Base-by-base conservation (phyloP, 306 rosid genomes). In the Malus sieversii region DNA sequence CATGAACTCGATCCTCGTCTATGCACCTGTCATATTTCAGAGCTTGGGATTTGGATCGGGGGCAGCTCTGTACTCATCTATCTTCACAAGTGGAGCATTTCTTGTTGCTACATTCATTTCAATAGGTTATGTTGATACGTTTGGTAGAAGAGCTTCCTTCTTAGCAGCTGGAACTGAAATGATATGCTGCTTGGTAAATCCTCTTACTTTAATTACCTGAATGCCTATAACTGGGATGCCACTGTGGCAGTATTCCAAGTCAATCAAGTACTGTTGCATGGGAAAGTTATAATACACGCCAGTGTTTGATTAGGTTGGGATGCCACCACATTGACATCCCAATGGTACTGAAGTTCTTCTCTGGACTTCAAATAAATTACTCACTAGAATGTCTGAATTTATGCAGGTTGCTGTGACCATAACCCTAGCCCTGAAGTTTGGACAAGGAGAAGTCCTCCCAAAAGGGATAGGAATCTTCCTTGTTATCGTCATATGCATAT, bases 11-110 rank as follows among this genome's bases (percentile, higher is more conserved):
- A 96, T 96, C 58, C 97, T 96, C 79, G 92, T 96, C 85, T 96
- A 96, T 67, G 99, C 99, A 6, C 99, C 99, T 1, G 99, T 96
- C 76, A 90, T 96, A 45, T 96, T 96, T 51, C 98, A 96, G 83
- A 96, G 97, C 76, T 69, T 96, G 78, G 99, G 99, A 16, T 92
- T 92, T 42, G 99, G 99, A 35, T 82, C 91, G 1, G 90, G 80
- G 33, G 94, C 98, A n/a, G 57, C 99, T 19, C 82, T 96, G 6
- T 87, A 84, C 77, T 92, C 99, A 20, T 92, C 98, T 10, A 82
- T 86, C 62, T 83, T 96, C 30, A 96, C 96, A 71, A 89, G 96
- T 38, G 92, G 89, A 32, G 98, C 97, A 6, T 89, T 92, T 61
- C 94, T 96, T 59, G 69, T 85, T 76, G 99, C 96, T 65, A 77